A percentile compares a stretch with the other conserved stretches of the same genome.
phyloP scores from a whole-genome alignment of 257 asterid genomes.

The Ligustrum vulgare region DNA sequence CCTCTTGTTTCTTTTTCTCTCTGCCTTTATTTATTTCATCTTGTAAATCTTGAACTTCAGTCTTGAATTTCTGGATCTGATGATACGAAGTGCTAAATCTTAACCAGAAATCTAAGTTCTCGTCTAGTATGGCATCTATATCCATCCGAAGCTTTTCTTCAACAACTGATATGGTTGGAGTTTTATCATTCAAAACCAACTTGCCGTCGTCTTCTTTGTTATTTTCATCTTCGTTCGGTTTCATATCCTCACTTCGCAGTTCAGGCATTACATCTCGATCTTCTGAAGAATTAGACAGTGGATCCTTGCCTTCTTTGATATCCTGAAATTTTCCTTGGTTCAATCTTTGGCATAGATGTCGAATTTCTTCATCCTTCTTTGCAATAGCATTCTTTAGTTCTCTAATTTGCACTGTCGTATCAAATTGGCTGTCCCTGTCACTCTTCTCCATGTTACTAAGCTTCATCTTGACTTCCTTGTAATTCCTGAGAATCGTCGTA shows the following conservation, averaged over 20 bases:
- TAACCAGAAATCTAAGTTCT: constrained; percentile 88
- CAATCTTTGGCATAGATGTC: constrained; percentile 42
- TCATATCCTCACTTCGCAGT: constrained; percentile 29
- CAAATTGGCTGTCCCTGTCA: constrained; percentile 62
- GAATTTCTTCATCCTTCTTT: constrained; percentile 74
- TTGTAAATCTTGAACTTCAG: constrained; percentile 64
- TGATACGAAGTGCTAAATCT: constrained; percentile 87
- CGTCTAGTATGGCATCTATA: constrained; percentile 80
- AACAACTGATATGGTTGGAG: constrained; percentile 41
- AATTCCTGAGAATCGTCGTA: constrained; percentile 63
- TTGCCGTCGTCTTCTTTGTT: constrained; percentile 36
- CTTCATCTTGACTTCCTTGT: constrained; percentile 77
- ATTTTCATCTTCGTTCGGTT: constrained; percentile 6
- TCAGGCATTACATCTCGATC: constrained; percentile 25
- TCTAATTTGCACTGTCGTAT: constrained; percentile 58
- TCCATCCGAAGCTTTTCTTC: constrained; percentile 70
- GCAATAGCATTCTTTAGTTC: constrained; percentile 56
- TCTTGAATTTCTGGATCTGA: constrained; percentile 83
- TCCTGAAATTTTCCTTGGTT: constrained; percentile 28
- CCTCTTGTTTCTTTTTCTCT: constrained; percentile 58
- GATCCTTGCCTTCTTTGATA: constrained; percentile 15
- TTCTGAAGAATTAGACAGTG: constrained; percentile 7
- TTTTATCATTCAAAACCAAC: constrained; percentile 27
- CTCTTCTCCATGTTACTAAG: constrained; percentile 62
- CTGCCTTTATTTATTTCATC: constrained; percentile 55